phyloP scores from a whole-genome alignment of 1,284 basidiomycete genomes.

The Puccinia coronata region DNA sequence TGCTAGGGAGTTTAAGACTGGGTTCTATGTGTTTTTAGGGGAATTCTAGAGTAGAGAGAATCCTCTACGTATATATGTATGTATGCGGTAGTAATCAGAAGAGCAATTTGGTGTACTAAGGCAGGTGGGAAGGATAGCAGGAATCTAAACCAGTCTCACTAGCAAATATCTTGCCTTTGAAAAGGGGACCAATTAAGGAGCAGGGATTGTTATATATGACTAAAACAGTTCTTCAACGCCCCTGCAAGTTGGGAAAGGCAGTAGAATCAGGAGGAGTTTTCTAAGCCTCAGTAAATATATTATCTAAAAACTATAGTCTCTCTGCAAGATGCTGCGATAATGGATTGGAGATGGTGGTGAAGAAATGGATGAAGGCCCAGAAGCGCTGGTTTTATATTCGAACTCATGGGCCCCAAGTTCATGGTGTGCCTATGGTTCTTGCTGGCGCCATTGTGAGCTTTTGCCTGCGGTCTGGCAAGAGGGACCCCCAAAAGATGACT shows the following conservation, averaged over 20 bases:
- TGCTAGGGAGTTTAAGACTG: slow-evolving; percentile 10
- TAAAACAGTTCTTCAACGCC: slow-evolving; percentile 11
- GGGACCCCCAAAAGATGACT: slow-evolving; percentile 33
- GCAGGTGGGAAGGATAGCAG: slow-evolving; percentile 11
- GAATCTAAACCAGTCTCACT: slow-evolving; percentile 4
- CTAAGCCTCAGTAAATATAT: not conserved
- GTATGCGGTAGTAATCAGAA: slow-evolving; percentile 2
- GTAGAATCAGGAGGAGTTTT: slow-evolving; percentile 33
- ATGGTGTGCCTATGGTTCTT: not conserved
- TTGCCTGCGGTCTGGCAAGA: slow-evolving; percentile 17
- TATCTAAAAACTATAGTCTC: slow-evolving; percentile 5
- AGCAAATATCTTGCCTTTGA: slow-evolving; percentile 7
- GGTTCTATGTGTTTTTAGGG: not conserved
- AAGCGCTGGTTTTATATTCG: slow-evolving; percentile 25
- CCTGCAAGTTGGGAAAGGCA: slow-evolving; percentile 19
- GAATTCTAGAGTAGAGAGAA: not conserved
- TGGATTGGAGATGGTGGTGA: slow-evolving; percentile 3
- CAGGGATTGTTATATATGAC: slow-evolving; percentile 23
- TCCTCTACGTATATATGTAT: slow-evolving; percentile 18
- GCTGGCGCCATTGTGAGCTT: not conserved
- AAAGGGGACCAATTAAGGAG: slow-evolving; percentile 19
- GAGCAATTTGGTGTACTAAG: not conserved
- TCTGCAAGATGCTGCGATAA: not conserved
- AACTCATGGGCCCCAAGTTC: slow-evolving; percentile 12
- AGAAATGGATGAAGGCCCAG: slow-evolving; percentile 4